Evolutionary conservation across 257 asterid genomes (phyloP), one percentile per base, ranked within the genome.

Genomic region (Verbena officinalis): DNA sequence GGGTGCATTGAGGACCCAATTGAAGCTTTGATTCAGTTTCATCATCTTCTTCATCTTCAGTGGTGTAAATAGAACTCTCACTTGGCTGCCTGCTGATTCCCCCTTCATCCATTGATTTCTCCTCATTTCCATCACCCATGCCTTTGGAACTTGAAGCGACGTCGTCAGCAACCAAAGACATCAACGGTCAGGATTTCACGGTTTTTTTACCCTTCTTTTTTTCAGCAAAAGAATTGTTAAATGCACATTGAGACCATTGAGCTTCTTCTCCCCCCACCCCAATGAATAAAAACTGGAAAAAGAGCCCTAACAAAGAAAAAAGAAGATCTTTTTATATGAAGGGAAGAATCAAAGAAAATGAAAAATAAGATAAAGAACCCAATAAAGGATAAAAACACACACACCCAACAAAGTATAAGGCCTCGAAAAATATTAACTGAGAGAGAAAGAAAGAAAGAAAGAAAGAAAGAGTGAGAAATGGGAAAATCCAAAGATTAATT

Each of bases 21-120:
- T 77, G 78, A 22, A 83, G 74, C 65, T 77, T 81, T 3, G 76
- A 45, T 22, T 74, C 81, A 12, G 43, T 51, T 21, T 76, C 84
- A 14, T 84, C 91, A 43, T 85, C 88, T 34, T 78, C 88, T 22
- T 86, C 84, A 52, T 86, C 86, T 61, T 85, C 90, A 55, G 86
- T 79, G 4, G 84, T 66, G 49, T 70, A 81, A 13, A 79, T 24
- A 19, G 84, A 82, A 64, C 39, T 39, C 45, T 82, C 84, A 55
- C 84, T 84, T 74, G 65, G 73, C 15, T 72, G 61, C 36, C 76
- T 76, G 52, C 64, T 72, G 0, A 67, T 71, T 68, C 67, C 27
- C 31, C 77, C 80, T 53, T 77, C 84, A 44, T 77, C 84, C 23
- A 17, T 45, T 5, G 57, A 62, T 14, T 50, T 59, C 23, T 51